Conservation (phyloP, 1,284 basidiomycete genomes). For the Cutaneotrichosporon sp. region DNA sequence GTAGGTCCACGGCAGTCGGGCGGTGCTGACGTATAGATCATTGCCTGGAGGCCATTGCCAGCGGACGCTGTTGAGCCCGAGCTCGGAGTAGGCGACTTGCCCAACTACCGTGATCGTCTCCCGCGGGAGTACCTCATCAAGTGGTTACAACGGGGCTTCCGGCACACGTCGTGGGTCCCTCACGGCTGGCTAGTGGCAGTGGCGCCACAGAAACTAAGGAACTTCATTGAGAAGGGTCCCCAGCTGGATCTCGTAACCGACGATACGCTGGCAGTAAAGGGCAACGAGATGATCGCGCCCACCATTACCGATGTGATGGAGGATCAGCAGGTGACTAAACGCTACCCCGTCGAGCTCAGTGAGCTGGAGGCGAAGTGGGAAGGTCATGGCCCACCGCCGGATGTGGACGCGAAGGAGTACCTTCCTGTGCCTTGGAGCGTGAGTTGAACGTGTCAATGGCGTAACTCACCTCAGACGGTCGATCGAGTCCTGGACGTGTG, state of each 20-base stretch:
- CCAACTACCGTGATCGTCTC: constrained; percentile 58
- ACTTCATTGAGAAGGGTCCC: constrained; percentile 68
- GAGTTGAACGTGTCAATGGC: too few species aligned
- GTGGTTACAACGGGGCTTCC: constrained; percentile 70
- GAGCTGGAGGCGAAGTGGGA: constrained; percentile 20
- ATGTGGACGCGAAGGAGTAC: constrained; percentile 60
- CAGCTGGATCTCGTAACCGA: constrained; percentile 60
- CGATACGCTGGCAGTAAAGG: constrained; percentile 40
- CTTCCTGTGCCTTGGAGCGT: constrained; percentile 57
- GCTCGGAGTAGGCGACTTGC: constrained; percentile 50
- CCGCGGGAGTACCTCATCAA: constrained; percentile 87
- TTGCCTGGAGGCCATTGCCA: constrained; percentile 83
- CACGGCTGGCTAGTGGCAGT: constrained; percentile 78
- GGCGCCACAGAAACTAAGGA: constrained; percentile 59
- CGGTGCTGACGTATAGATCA: constrained; percentile 53
- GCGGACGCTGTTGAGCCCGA: constrained; percentile 56
- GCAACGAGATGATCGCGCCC: constrained; percentile 46
- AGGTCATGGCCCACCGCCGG: constrained; percentile 44
- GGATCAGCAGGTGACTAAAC: constrained; percentile 23
- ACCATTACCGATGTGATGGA: constrained; percentile 43
- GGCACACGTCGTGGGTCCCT: constrained; percentile 73
- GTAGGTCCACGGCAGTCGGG: constrained; percentile 21
- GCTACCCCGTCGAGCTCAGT: constrained; percentile 7
- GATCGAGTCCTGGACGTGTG: constrained; percentile 73
- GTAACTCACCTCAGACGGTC: constrained; percentile 50